Base-by-base conservation (phyloP, 345 rosid species). In the Corchorus capsularis region DNA sequence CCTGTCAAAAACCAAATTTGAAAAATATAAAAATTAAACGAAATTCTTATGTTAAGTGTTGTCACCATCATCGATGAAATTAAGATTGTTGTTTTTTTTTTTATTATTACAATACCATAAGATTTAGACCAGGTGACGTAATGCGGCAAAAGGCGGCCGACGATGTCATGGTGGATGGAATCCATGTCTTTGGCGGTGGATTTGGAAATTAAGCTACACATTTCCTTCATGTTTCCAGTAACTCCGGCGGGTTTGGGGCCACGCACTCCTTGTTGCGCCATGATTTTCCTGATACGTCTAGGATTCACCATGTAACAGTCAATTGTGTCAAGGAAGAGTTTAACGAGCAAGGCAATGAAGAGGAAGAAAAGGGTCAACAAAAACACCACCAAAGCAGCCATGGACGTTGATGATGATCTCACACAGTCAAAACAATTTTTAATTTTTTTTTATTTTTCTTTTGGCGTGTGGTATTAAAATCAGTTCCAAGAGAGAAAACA, bases 261-360 rank as follows among this genome's bases (percentile, higher is more conserved):
- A 82, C 84, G 87, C 78, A 96, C 94, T 0, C 97, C 99, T 89
- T 96, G 99, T 82, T 79, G 84, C 71, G 80, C 90, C 98, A 96
- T 92, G 2, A 84, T 73, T 55, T 81, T 89, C 60, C 76, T 86
- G 86, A 96, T 93, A 79, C 95, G 94, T 79, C 88, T 88, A 13
- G 98, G 99, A 22, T 79, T 90, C 56, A 91, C 49, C 78, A 73
- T 86, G 84, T 96, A 93, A 45, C 90, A 92, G 41, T 86, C 88
- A 78, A 92, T 39, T 50, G 90, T 86, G 34, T 84, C 89, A 64
- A 86, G 82, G 19, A 83, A 86, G 74, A 88, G 71, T 76, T 83
- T 91, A 10, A 84, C 3, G 17, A 81, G 49, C 46, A 86, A 47
- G 41, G 69, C 52, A 54, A 87, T 20, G 59, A 88, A 22, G 49